phyloP scores from a whole-genome alignment of 2,329 filamentous ascomycete genomes.

The Botrytis galanthina region DNA sequence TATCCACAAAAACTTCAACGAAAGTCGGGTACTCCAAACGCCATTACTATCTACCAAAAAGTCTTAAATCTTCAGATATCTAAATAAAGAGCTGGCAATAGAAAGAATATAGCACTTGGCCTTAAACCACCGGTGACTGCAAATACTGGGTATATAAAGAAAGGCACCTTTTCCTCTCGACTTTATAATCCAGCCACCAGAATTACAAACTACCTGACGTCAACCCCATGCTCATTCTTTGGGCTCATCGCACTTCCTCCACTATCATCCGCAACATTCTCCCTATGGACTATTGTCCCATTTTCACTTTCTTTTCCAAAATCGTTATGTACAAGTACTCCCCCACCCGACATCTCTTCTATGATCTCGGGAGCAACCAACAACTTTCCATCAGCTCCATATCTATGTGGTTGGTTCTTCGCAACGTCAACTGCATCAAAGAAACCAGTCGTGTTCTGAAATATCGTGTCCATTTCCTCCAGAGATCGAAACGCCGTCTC shows the following conservation, averaged over 20 bases:
- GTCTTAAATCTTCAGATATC: neutral
- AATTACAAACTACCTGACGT: neutral
- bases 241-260: neutral
- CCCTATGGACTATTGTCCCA: neutral
- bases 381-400: conserved; percentile 12
- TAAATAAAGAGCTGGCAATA: neutral
- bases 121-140: neutral
- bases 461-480: conserved; percentile 20
- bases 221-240: neutral
- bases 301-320: neutral
- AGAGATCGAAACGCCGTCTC: conserved; percentile 43
- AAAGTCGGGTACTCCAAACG: neutral
- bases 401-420: neutral
- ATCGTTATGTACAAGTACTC: neutral
- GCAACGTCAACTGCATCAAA: conserved; percentile 10
- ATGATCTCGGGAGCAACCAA: conserved; percentile 4
- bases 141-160: conserved; percentile 6
- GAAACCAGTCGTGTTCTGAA: neutral
- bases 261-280: neutral
- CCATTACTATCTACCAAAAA: neutral
- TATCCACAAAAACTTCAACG: neutral
- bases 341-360: neutral
- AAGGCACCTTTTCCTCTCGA: neutral
- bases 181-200: neutral
- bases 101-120: neutral